Evolutionary conservation across 1,139 yeast genomes (phyloP).

Genomic region (Taphrina wiesneri): DNA sequence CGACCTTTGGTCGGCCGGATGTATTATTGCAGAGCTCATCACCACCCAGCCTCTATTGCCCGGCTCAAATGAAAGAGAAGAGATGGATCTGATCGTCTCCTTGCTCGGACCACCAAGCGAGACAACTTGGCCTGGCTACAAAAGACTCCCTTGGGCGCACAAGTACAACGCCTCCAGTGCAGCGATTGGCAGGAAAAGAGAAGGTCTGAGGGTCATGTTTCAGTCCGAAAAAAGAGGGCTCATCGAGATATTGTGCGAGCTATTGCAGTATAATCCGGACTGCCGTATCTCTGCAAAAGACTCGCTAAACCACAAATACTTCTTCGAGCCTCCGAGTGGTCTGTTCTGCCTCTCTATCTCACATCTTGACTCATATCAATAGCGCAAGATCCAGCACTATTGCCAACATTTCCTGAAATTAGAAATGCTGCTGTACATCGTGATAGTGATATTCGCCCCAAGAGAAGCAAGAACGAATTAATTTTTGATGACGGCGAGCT

Average conservation of each 20-base stretch:
- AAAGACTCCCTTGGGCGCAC: constrained; percentile 40
- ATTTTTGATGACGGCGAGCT: constrained; percentile 1
- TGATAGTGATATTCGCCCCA: neutral
- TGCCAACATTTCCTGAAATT: constrained; percentile 39
- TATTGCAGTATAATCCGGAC: constrained; percentile 84
- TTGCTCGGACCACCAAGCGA: constrained; percentile 40
- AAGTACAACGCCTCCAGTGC: constrained; percentile 19
- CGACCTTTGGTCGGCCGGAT: constrained; percentile 62
- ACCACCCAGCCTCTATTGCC: constrained; percentile 57
- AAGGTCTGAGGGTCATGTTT: constrained; percentile 34
- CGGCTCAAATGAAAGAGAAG: constrained; percentile 58
- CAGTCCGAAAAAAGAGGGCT: constrained; percentile 37
- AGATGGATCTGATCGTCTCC: constrained; percentile 46
- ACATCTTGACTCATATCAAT: neutral
- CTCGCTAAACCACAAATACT: constrained; percentile 75
- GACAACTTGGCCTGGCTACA: constrained; percentile 41
- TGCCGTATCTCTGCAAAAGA: constrained; percentile 70
- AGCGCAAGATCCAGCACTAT: constrained; percentile 38
- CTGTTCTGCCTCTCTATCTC: neutral
- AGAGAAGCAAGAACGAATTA: neutral
- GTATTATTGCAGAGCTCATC: constrained; percentile 60
- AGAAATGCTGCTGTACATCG: constrained; percentile 1
- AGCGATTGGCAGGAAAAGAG: constrained; percentile 1
- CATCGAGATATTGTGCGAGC: constrained; percentile 59
- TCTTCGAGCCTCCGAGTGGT: constrained; percentile 56